phyloP scores from a whole-genome alignment of 1,139 yeast genomes.

The Ogataea hybrid region DNA sequence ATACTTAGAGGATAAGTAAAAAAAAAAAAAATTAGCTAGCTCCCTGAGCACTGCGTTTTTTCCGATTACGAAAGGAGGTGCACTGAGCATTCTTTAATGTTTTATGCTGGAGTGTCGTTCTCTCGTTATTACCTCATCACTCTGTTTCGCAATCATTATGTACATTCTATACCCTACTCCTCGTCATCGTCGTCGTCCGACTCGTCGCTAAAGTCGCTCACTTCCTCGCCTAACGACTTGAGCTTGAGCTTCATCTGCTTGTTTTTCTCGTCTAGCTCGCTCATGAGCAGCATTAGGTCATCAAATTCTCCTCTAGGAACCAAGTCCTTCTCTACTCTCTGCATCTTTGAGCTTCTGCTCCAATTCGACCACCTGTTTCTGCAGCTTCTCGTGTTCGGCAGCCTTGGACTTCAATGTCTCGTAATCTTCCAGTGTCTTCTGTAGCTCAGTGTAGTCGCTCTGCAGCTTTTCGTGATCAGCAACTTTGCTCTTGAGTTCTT shows the following conservation, averaged over 20 bases:
- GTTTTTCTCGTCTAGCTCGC: conserved; percentile 71
- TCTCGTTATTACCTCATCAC: no score
- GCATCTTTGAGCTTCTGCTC: neutral
- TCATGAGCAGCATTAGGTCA: conserved; percentile 69
- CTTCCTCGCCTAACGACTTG: conserved; percentile 46
- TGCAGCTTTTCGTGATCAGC: neutral
- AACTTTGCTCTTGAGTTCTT: neutral
- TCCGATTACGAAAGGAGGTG: no score
- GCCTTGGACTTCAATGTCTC: neutral
- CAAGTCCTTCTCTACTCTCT: conserved; percentile 23
- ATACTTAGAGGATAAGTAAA: no score
- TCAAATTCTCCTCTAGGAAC: conserved; percentile 68
- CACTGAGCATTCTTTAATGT: no score
- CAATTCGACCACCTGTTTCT: neutral
- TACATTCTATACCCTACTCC: conserved; percentile 16
- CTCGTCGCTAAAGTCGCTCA: conserved; percentile 42
- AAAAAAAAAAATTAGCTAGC: no score
- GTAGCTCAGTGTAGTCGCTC: no score
- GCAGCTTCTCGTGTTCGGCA: neutral
- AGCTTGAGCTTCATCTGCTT: conserved; percentile 56
- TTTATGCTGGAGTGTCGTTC: no score
- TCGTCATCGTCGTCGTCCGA: conserved; percentile 36
- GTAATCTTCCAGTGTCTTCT: conserved; percentile 7
- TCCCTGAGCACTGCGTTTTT: no score
- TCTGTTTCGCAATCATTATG: neutral